Conservation (phyloP, 2,329 filamentous ascomycete genomes). For the Phaeosphaeria sp. region DNA sequence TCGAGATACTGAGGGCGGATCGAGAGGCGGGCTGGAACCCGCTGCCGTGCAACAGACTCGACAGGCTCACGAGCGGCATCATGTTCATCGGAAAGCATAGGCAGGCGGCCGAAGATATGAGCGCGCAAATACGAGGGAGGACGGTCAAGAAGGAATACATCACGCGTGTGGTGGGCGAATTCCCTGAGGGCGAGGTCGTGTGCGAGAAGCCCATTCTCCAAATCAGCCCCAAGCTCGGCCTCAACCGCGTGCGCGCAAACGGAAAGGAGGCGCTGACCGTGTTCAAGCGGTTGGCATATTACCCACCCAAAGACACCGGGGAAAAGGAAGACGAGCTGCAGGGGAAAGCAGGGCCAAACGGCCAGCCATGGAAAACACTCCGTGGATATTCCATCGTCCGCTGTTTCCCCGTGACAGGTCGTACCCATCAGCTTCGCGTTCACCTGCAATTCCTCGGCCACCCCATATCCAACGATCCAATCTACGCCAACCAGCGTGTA, state of each 20-base stretch:
- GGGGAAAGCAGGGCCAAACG: slow-evolving; percentile 29
- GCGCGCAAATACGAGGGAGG: slow-evolving; percentile 76
- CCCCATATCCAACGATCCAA: slow-evolving; percentile 96
- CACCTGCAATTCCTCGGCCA: slow-evolving; percentile 94
- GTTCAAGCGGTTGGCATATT: slow-evolving; percentile 92
- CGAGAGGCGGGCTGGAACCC: slow-evolving; percentile 65
- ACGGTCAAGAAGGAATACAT: slow-evolving; percentile 96
- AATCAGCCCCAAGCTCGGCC: slow-evolving; percentile 91
- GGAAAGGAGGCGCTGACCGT: slow-evolving; percentile 90
- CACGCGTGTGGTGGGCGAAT: slow-evolving; percentile 86
- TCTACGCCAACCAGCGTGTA: slow-evolving; percentile 93
- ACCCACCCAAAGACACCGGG: slow-evolving; percentile 62
- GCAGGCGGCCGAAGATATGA: slow-evolving; percentile 78
- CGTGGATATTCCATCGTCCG: slow-evolving; percentile 93
- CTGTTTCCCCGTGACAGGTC: slow-evolving; percentile 89
- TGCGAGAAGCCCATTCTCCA: slow-evolving; percentile 93
- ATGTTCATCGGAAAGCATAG: slow-evolving; percentile 96
- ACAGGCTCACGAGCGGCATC: slow-evolving; percentile 91
- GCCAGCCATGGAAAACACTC: slow-evolving; percentile 59
- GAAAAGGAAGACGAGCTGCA: slow-evolving; percentile 16
- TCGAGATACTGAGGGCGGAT: slow-evolving; percentile 91
- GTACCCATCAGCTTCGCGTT: slow-evolving; percentile 93
- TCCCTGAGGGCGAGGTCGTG: slow-evolving; percentile 88
- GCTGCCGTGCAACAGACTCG: slow-evolving; percentile 87
- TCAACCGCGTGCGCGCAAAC: slow-evolving; percentile 93